These are phyloP conservation scores for Xylariaceae sp. DNA, from an alignment of 2,329 filamentous ascomycete species.

Conservation along the genomic window DNA sequence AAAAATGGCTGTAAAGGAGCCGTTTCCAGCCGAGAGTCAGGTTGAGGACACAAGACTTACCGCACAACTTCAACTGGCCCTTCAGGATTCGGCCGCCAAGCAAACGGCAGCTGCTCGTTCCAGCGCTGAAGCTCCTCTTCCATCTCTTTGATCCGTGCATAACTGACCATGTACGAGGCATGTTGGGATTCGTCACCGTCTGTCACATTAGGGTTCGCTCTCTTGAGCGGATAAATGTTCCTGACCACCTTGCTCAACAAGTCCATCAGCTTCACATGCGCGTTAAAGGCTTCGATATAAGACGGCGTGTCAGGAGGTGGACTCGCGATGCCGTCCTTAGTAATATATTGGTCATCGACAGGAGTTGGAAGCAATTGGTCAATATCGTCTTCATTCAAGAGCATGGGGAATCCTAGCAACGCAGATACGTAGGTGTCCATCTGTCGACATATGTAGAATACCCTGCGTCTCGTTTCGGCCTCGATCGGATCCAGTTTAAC, in stretches of 20 bases:
- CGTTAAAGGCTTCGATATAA: conserved; percentile 60
- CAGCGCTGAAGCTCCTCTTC: conserved; percentile 59
- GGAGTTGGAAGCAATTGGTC: conserved; percentile 61
- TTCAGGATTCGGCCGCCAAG: conserved; percentile 74
- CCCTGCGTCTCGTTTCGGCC: conserved; percentile 56
- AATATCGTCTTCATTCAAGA: conserved; percentile 59
- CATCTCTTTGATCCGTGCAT: conserved; percentile 58
- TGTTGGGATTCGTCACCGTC: conserved; percentile 38
- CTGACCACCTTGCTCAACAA: conserved; percentile 62
- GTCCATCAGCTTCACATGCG: conserved; percentile 57
- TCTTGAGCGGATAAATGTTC: conserved; percentile 60
- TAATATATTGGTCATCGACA: conserved; percentile 64
- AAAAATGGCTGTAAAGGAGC: not conserved
- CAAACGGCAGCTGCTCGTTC: conserved; percentile 64
- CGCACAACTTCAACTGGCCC: conserved; percentile 68
- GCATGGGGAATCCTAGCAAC: conserved; percentile 59
- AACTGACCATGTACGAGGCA: conserved; percentile 58
- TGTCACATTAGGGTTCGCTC: conserved; percentile 42
- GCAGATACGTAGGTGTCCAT: conserved; percentile 68
- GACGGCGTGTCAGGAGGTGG: conserved; percentile 54
- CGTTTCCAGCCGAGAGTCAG: not conserved
- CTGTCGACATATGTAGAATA: conserved; percentile 64
- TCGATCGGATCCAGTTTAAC: conserved; percentile 58
- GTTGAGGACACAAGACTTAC: conserved; percentile 43
- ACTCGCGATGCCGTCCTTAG: conserved; percentile 48